These are phyloP conservation scores for Fusarium continuum DNA, from an alignment of 2,329 filamentous ascomycete species.

Conservation along the genomic window DNA sequence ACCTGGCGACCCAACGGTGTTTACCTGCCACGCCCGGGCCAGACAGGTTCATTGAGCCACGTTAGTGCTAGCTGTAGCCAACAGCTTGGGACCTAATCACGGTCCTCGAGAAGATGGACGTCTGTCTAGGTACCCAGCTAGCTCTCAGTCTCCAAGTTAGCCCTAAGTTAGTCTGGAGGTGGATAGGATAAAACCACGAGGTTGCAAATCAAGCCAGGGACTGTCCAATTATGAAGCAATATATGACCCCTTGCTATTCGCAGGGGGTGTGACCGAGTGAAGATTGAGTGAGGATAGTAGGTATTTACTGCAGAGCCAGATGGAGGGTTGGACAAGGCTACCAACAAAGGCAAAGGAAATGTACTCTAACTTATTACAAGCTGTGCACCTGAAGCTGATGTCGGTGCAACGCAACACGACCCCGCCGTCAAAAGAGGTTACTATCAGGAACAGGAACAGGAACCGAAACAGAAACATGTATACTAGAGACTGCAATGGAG, in stretches of 20 bases:
- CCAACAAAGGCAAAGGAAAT: constrained; percentile 1
- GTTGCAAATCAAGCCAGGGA: constrained; percentile 19
- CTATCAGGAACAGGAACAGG: constrained; percentile 19
- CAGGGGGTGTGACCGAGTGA: constrained; percentile 11
- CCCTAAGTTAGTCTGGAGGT: background rate
- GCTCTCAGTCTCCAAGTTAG: constrained; percentile 1
- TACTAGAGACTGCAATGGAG: too few relatives aligned
- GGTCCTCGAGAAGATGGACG: constrained; percentile 27
- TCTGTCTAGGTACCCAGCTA: background rate
- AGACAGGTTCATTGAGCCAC: constrained; percentile 15
- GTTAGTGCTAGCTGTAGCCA: constrained; percentile 16
- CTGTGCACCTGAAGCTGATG: constrained; percentile 44
- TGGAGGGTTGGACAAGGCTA: constrained; percentile 8
- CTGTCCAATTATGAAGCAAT: constrained; percentile 20
- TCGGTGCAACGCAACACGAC: constrained; percentile 41
- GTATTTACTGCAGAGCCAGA: constrained; percentile 1
- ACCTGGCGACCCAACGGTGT: constrained; percentile 7
- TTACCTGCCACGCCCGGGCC: constrained; percentile 23
- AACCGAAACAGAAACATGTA: constrained; percentile 1
- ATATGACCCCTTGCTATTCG: constrained; percentile 22
- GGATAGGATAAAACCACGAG: constrained; percentile 10
- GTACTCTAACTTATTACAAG: constrained; percentile 15
- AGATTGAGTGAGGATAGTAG: background rate
- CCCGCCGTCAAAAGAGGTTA: constrained; percentile 29
- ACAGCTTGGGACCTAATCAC: constrained; percentile 32